These are phyloP conservation scores for Colletotrichum kahawae DNA, from an alignment of 2,329 filamentous ascomycete species.

Conservation along the genomic window DNA sequence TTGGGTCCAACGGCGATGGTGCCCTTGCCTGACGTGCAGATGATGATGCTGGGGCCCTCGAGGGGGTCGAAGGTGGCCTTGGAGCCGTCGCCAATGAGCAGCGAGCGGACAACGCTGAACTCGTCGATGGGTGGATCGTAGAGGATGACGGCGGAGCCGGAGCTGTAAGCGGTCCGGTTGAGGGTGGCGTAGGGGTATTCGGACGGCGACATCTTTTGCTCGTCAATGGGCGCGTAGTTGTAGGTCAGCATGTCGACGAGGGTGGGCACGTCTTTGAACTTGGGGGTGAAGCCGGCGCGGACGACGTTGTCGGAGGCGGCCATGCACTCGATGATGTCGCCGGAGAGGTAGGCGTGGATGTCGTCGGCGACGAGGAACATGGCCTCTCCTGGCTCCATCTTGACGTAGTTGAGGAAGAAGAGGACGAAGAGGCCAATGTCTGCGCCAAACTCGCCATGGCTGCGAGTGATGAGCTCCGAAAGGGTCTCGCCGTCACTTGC, in stretches of 20 bases:
- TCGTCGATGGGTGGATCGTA: conserved; percentile 98
- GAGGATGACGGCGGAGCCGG: conserved; percentile 71
- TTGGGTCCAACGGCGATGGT: conserved; percentile 87
- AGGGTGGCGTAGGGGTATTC: conserved; percentile 88
- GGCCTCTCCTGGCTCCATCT: conserved; percentile 85
- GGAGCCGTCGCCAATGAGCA: conserved; percentile 71
- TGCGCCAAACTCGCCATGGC: conserved; percentile 83
- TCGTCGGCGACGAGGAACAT: conserved; percentile 97
- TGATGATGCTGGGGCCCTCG: conserved; percentile 88
- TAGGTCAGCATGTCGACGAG: conserved; percentile 93
- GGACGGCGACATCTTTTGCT: conserved; percentile 89
- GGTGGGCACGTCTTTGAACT: conserved; percentile 95
- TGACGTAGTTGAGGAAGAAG: conserved; percentile 97
- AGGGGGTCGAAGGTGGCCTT: conserved; percentile 90
- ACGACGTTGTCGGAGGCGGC: conserved; percentile 98
- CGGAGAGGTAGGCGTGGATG: conserved; percentile 92
- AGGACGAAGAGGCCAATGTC: conserved; percentile 95
- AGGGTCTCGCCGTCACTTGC: conserved; percentile 73
- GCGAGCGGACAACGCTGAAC: conserved; percentile 86
- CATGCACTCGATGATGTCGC: conserved; percentile 99
- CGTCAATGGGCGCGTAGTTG: conserved; percentile 89
- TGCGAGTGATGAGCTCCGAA: conserved; percentile 75
- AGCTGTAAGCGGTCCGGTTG: conserved; percentile 82
- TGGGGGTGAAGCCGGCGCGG: conserved; percentile 94
- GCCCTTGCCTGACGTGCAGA: conserved; percentile 85